Evolutionary conservation across 2,329 filamentous ascomycete species (phyloP).

Genomic region (Cercospora sp.): DNA sequence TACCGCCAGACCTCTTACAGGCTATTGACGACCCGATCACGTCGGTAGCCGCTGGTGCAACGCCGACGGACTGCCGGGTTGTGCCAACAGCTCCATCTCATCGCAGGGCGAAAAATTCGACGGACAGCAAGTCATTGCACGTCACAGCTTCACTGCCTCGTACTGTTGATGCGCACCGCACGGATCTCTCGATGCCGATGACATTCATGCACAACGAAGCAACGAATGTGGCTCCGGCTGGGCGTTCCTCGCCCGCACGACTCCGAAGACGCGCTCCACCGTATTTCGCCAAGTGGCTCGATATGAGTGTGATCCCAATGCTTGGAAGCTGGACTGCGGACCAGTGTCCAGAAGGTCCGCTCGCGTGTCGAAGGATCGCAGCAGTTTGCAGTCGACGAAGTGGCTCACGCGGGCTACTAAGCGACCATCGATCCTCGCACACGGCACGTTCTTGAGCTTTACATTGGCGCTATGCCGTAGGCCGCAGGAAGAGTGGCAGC

Average conservation of each 20-base stretch:
- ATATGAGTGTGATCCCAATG: neutral
- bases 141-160: conserved; percentile 18
- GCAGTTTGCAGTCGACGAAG: conserved; percentile 1
- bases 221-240: neutral
- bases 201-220: neutral
- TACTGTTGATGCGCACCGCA: neutral
- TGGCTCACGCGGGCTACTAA: neutral
- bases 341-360: neutral
- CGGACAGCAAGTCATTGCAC: conserved; percentile 20
- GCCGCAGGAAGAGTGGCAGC: neutral
- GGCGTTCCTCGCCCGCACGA: conserved; percentile 8
- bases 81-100: conserved; percentile 12
- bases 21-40: conserved; percentile 8
- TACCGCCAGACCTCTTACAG: neutral
- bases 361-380: conserved; percentile 7
- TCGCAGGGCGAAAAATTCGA: conserved; percentile 16
- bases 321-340: neutral
- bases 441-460: neutral
- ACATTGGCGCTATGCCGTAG: neutral
- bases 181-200: neutral
- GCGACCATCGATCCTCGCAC: neutral
- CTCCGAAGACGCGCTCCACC: neutral
- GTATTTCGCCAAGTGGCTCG: neutral
- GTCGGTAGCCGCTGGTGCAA: conserved; percentile 24
- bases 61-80: conserved; percentile 19